These are phyloP conservation scores for Aspergillus sp. DNA, from an alignment of 2,329 filamentous ascomycete species.

Conservation along the genomic window DNA sequence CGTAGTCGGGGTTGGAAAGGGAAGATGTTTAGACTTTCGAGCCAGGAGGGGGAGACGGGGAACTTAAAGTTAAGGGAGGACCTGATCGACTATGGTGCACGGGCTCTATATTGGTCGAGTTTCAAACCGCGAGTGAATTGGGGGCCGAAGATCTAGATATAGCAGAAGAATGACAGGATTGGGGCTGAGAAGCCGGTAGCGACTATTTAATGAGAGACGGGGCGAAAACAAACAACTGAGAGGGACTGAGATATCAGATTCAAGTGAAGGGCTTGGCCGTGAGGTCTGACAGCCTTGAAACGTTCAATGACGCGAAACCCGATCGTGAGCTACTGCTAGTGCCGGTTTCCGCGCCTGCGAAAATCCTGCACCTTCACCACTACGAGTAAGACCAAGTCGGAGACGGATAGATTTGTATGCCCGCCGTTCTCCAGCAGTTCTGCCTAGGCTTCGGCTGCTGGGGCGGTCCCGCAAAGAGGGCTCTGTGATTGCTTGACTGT, in stretches of 20 bases:
- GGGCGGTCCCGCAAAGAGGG: not conserved
- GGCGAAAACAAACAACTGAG: not conserved
- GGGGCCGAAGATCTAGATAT: not conserved
- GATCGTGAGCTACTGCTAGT: not conserved
- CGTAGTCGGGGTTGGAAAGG: not conserved
- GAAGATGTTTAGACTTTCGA: not conserved
- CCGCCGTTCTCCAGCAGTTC: not conserved
- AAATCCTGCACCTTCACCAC: not conserved
- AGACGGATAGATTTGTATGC: slow-evolving; percentile 7
- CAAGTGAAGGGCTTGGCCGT: not conserved
- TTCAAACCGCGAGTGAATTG: not conserved
- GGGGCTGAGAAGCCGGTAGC: not conserved
- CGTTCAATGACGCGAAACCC: not conserved
- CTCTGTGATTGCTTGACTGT: slow-evolving; percentile 6
- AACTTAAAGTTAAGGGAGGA: not conserved
- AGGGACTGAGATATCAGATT: not conserved
- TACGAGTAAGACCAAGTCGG: not conserved
- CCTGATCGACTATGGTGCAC: not conserved
- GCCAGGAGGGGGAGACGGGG: not conserved
- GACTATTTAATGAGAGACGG: not conserved
- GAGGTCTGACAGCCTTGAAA: not conserved
- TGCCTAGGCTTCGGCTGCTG: not conserved
- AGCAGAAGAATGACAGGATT: not conserved
- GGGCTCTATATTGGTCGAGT: not conserved
- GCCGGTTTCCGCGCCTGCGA: not conserved